Base-by-base conservation (phyloP, 495 filamentous ascomycete species). In the Patellaria atrata region DNA sequence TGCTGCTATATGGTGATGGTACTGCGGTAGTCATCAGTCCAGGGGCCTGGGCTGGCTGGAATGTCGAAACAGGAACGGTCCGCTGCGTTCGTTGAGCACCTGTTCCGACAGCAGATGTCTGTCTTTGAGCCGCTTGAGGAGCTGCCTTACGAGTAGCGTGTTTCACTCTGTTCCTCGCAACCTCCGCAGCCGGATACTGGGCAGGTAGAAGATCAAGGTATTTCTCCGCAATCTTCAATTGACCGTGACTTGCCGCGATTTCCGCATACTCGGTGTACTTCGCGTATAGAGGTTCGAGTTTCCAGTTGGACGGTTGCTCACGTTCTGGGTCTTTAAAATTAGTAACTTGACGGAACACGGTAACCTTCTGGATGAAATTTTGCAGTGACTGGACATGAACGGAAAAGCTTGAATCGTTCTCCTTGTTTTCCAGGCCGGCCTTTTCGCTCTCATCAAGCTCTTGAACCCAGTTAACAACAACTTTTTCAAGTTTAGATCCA, bases 241-340 rank as follows among this genome's bases (percentile, higher is more conserved):
- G 78, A 13, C 91, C 89, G 50, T 94, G 83, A 5, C 82, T 73
- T 25, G 89, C 82, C 36, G 89, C 77, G 47, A 99, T 79, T 51
- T 96, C 89, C 7, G 89, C 86, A 57, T 94, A 99, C 61, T 99
- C 87, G 14, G 75, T 76, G 48, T 99, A 99, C 59, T 91, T 92
- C 51, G 85, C 79, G 52, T 99, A 99, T 24, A 99, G 65, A 1
- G 73, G 63, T 27, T 69, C 68, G 28, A 99, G 75, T 58, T 91
- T 92, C 91, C 91, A 99, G 33, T 74, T 83, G 0, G 75, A 72
- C 22, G 72, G 67, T 39, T 71, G 56, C 32, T 60, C 61, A 37
- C 65, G 70, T 40, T 94, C 84, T 4, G 63, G 62, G 50, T 99
- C 89, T 42, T 78, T 55, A 59, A 92, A 99, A 45, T 87, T 86